Percentiles rank a stretch among this genome's conserved stretches.
Evolutionary conservation across 495 filamentous ascomycete genomes (phyloP).

Genomic region (Pseudomonodictys pantanalensis): DNA sequence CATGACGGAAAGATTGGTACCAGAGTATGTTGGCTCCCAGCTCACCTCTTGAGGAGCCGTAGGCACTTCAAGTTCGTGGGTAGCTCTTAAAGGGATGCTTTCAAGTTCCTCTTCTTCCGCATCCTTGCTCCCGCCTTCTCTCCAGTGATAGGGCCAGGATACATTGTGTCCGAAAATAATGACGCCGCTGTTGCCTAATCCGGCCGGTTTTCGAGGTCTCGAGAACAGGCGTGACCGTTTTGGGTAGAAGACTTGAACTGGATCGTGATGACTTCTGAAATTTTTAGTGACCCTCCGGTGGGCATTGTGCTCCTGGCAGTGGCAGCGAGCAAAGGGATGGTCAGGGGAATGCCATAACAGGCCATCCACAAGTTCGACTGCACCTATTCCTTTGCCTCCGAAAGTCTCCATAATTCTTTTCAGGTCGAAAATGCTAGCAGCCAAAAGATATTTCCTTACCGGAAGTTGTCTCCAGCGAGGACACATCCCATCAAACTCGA

Average conservation of each 20-base stretch:
- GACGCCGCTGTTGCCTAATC: not conserved
- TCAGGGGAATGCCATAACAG: not conserved
- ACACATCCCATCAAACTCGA: not conserved
- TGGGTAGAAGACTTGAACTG: not conserved
- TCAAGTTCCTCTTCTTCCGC: not conserved
- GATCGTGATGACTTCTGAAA: not conserved
- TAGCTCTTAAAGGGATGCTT: not conserved
- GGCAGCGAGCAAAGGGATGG: not conserved
- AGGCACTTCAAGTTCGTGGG: not conserved
- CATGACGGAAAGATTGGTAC: not conserved
- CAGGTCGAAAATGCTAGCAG: not conserved
- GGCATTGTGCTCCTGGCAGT: not conserved
- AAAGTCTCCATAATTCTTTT: not conserved
- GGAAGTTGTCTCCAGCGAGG: not conserved
- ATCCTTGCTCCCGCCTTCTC: not conserved
- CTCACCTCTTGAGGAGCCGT: not conserved
- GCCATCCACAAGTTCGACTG: not conserved
- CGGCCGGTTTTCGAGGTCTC: not conserved
- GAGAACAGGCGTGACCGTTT: not conserved
- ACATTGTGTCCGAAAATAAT: not conserved
- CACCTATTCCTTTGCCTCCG: not conserved
- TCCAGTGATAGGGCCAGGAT: not conserved
- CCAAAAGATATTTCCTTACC: not conserved
- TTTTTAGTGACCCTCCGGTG: not conserved
- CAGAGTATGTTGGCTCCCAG: not conserved